These are phyloP conservation scores for Phalaenopsis hybrid DNA, from an alignment of 116 monocot genomes.

Conservation along the genomic window DNA sequence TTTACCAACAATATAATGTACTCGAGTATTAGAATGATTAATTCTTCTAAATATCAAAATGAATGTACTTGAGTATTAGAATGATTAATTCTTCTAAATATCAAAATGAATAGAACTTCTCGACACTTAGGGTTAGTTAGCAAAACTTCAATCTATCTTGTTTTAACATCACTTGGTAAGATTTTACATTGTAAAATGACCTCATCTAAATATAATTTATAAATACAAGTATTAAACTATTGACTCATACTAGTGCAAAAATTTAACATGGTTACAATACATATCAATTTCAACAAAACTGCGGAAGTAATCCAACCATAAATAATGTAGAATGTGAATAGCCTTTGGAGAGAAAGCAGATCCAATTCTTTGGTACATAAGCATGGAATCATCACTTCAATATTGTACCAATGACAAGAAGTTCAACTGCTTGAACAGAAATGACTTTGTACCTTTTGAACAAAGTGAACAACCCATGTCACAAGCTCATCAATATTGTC, in stretches of 20 bases:
- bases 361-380: constrained; percentile 3
- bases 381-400: constrained; percentile 3
- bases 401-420: background rate
- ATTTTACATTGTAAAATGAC: background rate
- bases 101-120: background rate
- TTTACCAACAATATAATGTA: background rate
- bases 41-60: background rate
- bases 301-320: background rate
- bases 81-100: background rate
- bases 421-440: background rate
- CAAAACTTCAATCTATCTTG: background rate
- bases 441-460: constrained; percentile 44
- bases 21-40: background rate
- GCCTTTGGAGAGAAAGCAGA: no score
- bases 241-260: background rate
- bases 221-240: background rate
- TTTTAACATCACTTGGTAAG: background rate
- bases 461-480: constrained; percentile 38
- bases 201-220: no score
- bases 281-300: background rate
- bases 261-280: background rate
- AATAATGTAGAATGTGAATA: background rate
- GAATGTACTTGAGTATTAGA: background rate
- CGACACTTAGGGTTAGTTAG: background rate
- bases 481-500: constrained; percentile 33